A percentile compares a stretch with the other conserved stretches of the same genome.
phyloP scores from a whole-genome alignment of 805 yeast genomes.

The Lipomyces orientalis region DNA sequence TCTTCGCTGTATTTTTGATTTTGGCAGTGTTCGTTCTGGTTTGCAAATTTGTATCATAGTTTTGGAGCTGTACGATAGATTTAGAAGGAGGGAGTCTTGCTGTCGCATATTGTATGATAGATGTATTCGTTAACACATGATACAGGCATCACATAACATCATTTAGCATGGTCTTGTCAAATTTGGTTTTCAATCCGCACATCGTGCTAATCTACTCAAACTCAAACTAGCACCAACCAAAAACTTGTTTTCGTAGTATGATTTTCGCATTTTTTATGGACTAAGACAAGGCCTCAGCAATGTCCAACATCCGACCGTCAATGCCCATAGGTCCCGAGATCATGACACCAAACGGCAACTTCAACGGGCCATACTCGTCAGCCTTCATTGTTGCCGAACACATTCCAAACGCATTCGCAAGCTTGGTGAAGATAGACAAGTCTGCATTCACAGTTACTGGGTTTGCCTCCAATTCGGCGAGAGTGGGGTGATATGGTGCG shows the following conservation, averaged over 20 bases:
- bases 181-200: not conserved
- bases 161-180: not conserved
- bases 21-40: not conserved
- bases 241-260: too few species aligned
- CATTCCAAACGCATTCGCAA: slow-evolving; percentile 30
- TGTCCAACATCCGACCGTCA: slow-evolving; percentile 35
- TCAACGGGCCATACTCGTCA: slow-evolving; percentile 11
- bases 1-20: not conserved
- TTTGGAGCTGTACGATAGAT: not conserved
- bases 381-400: slow-evolving; percentile 25
- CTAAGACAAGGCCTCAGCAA: slow-evolving; percentile 25
- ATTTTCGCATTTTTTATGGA: not conserved
- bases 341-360: slow-evolving; percentile 29
- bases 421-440: slow-evolving; percentile 23
- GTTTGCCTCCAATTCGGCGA: slow-evolving; percentile 7
- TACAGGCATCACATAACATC: not conserved
- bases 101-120: not conserved
- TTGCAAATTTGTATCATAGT: not conserved
- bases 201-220: not conserved
- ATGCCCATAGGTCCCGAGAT: slow-evolving; percentile 34
- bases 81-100: not conserved
- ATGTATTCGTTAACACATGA: not conserved
- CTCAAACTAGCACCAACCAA: not conserved
- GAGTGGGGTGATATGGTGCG: slow-evolving; percentile 27
- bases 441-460: slow-evolving; percentile 22